Conservation (phyloP, 1,284 basidiomycete genomes). For the Porogramme epimiltina region DNA sequence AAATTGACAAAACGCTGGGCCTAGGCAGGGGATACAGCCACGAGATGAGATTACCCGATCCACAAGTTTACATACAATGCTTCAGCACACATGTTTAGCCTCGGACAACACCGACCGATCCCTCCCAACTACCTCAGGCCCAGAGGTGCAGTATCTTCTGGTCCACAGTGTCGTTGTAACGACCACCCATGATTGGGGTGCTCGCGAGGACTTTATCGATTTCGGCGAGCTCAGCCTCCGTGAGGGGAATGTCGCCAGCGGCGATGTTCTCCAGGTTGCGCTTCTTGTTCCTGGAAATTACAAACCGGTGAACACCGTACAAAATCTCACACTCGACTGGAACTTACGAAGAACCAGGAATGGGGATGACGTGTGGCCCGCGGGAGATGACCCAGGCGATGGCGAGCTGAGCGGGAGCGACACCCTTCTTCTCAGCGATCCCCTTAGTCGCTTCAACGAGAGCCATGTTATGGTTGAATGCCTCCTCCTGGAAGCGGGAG, state of each 20-base stretch:
- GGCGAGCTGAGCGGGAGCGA: slow-evolving; percentile 58
- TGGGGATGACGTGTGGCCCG: slow-evolving; percentile 51
- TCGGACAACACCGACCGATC: background rate
- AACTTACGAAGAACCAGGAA: slow-evolving; percentile 54
- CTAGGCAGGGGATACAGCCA: background rate
- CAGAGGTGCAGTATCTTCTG: slow-evolving; percentile 27
- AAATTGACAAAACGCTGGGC: background rate
- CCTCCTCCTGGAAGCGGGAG: slow-evolving; percentile 38
- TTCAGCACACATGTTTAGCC: background rate
- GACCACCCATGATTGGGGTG: slow-evolving; percentile 32
- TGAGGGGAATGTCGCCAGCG: slow-evolving; percentile 44
- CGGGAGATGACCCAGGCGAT: slow-evolving; percentile 61
- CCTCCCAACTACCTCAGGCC: slow-evolving; percentile 22
- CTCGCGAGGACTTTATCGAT: slow-evolving; percentile 33
- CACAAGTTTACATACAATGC: no score
- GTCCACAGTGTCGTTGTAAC: slow-evolving; percentile 29
- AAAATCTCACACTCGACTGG: background rate
- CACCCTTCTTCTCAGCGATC: slow-evolving; percentile 50
- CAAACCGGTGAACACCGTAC: background rate
- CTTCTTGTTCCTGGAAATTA: slow-evolving; percentile 27
- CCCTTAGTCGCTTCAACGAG: slow-evolving; percentile 49
- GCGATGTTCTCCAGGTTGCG: slow-evolving; percentile 49
- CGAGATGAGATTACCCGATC: no score
- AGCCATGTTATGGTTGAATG: slow-evolving; percentile 39
- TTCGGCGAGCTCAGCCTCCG: slow-evolving; percentile 39